Evolutionary conservation across 2,329 filamentous ascomycete genomes (phyloP), one percentile per base, ranked within the genome.

Genomic region (Dactylellina haptotyla): DNA sequence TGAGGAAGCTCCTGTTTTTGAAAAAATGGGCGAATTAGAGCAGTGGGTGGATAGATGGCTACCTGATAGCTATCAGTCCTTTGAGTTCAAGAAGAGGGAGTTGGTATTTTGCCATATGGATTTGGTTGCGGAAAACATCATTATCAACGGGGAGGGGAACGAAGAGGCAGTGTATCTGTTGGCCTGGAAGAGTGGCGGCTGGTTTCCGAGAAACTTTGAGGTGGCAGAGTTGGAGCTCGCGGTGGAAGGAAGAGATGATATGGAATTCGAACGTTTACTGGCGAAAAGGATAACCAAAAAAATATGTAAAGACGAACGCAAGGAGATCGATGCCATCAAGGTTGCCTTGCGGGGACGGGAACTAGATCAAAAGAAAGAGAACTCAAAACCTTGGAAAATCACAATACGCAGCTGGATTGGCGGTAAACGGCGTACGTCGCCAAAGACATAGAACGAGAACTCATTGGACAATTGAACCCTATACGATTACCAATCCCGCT

Each of bases 141-240:
- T 46, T 20, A 16, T 56, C 32, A 57, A 57, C 39, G 28, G 34
- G 4, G 61, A 28, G 12, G 41, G 23, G 14, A 12, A 28, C 2
- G 30, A 14, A 25, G 41, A 26, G 30, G 20, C 18, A 12, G 12
- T 62, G n/a, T 28, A 39, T 12, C 16, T 63, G 16, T 6, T 63
- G 25, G 46, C 53, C 34, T 63, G 59, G 59, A 37, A 56, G 12
- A 56, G 25, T 18, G 59, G 30, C 14, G 59, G 48, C 20, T 64
- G 57, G 57, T 56, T 54, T 56, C 59, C 59, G 12, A 54, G 37
- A 14, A 23, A n/a, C 9, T 54, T 63, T 45, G 46, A 61, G 28
- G 16, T 50, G 16, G 57, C 57, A 41, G 32, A 48, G 20, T 46
- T 64, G 48, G 48, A 64, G 43, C 34, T 32, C 6, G 37, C 20